Percentiles rank a stretch among this genome's conserved stretches.
Evolutionary conservation across 192 early-diverging fungal genomes (phyloP).

Genomic region (Phlyctochytrium arcticum): DNA sequence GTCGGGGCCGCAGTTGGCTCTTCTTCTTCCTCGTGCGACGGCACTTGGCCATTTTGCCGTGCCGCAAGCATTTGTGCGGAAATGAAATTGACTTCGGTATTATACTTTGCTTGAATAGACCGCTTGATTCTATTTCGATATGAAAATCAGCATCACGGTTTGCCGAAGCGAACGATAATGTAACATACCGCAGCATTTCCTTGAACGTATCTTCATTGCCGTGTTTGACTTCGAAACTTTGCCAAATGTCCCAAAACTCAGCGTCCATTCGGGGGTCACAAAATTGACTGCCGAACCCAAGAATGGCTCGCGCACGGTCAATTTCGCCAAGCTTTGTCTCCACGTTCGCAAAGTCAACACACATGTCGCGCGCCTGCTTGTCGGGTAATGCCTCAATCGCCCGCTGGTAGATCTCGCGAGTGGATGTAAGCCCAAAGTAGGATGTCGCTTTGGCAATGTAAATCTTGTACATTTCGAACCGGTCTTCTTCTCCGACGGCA

Average conservation of each 20-base stretch:
- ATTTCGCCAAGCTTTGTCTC: conserved; percentile 91
- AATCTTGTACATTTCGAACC: conserved; percentile 76
- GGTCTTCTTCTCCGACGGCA: conserved; percentile 70
- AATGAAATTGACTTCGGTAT: conserved; percentile 68
- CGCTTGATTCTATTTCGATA: conserved; percentile 66
- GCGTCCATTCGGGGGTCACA: conserved; percentile 75
- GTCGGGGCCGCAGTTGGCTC: conserved; percentile 16
- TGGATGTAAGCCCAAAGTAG: conserved; percentile 80
- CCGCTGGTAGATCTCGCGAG: conserved; percentile 90
- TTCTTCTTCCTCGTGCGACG: conserved; percentile 7
- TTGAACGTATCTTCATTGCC: conserved; percentile 98
- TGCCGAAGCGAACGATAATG: not conserved
- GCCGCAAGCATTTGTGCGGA: conserved; percentile 53
- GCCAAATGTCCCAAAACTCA: conserved; percentile 86
- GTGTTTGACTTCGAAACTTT: conserved; percentile 94
- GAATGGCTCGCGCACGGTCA: conserved; percentile 88
- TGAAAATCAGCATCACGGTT: not conserved
- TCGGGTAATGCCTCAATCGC: conserved; percentile 87
- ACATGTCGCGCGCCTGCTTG: conserved; percentile 68
- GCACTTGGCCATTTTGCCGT: conserved; percentile 4
- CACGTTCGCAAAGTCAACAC: conserved; percentile 76
- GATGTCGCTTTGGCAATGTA: conserved; percentile 86
- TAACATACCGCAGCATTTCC: conserved; percentile 74
- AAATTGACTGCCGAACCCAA: conserved; percentile 81
- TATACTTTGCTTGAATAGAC: conserved; percentile 76